Evolutionary conservation across 257 asterid genomes (phyloP), one percentile per base, ranked within the genome.

Genomic region (Nicotiana knightiana): DNA sequence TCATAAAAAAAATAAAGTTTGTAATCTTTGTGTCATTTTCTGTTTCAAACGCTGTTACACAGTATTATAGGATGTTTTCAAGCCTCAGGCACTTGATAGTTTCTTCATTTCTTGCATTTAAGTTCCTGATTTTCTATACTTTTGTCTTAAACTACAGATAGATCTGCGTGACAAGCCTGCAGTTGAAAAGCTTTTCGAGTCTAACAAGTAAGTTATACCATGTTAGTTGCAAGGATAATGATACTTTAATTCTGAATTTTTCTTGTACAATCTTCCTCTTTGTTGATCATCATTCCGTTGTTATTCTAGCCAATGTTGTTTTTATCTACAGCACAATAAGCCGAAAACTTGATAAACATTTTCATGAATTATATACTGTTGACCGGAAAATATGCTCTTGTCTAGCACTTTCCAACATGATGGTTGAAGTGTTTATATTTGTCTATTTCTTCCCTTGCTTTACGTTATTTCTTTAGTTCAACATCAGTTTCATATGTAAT

Each of bases 131-230:
- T 82, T 21, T 67, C 51, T 76, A 11, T 84, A 75, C 30, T 66
- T 12, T 61, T 84, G 79, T 46, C 28, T 73, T 80, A 77, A 66
- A 64, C 81, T 88, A 91, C 92, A 96, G 98, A 85, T 92, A 30
- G 99, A 96, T 91, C 88, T 96, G 55, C 94, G 97, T 71, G 98
- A 94, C 86, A 92, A 90, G 88, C 90, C 93, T 11, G 98, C 93
- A 3, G 95, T 96, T 84, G 98, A 92, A 81, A 87, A 89, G 82
- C 89, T 96, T 86, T 94, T 94, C 85, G 91, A 89, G 82, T 92
- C 98, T 48, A 88, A 89, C 82, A 93, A 93, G 99, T 94, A 87
- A 94, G 98, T 73, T 63, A 21, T 10, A 11, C 28, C 48, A 53
- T 73, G 75, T 16, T 66, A 66, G 51, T 32, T 66, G 75, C 75